These are phyloP conservation scores for Neurospora sp. DNA, from an alignment of 495 filamentous ascomycete species.

Conservation along the genomic window DNA sequence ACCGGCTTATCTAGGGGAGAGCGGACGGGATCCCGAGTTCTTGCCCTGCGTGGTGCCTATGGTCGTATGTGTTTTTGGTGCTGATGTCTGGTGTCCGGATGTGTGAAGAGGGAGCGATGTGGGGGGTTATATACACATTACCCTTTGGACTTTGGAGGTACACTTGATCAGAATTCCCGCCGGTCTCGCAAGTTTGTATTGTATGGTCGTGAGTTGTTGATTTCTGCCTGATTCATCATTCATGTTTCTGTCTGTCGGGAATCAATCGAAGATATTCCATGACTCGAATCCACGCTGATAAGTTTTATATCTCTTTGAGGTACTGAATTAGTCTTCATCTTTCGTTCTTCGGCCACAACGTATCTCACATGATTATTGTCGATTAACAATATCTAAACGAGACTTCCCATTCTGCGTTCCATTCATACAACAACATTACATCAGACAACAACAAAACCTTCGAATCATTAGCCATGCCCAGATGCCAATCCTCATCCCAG, in stretches of 20 bases:
- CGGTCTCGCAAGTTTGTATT: background rate
- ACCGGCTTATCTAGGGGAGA: conserved; percentile 29
- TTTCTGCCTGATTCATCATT: background rate
- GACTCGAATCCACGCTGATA: background rate
- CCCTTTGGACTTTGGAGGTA: background rate
- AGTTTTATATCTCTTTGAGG: background rate
- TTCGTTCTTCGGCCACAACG: background rate
- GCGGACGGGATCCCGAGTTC: conserved; percentile 41
- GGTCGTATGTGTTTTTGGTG: background rate
- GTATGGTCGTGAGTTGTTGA: background rate
- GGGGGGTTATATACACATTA: background rate
- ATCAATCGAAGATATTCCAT: background rate
- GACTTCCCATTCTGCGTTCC: background rate
- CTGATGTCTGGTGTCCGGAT: background rate
- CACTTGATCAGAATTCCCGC: background rate
- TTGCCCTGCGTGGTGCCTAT: conserved; percentile 1
- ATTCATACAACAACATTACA: background rate
- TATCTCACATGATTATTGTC: background rate
- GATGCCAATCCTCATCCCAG: background rate
- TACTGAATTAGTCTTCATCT: background rate
- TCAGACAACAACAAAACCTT: background rate
- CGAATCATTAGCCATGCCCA: background rate
- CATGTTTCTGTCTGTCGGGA: background rate
- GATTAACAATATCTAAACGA: background rate
- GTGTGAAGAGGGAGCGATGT: background rate